Conservation (phyloP, 2,329 filamentous ascomycete genomes). For the Boeremia lycopersici region DNA sequence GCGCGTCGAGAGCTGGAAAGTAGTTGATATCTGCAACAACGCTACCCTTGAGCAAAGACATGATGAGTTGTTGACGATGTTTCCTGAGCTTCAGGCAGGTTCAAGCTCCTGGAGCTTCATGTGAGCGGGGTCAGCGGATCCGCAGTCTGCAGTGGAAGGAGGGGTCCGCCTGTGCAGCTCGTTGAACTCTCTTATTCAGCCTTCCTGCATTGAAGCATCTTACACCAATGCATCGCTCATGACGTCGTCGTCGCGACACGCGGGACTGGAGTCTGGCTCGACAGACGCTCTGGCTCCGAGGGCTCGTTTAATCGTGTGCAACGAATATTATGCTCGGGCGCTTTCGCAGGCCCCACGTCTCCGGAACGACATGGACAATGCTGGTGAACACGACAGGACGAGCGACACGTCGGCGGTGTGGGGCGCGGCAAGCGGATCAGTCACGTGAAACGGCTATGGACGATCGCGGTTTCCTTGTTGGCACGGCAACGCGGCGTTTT, state of each 20-base stretch:
- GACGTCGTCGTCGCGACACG: not conserved
- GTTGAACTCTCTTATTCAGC: not conserved
- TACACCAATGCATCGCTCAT: not conserved
- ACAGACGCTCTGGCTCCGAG: too few relatives aligned
- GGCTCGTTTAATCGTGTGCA: not conserved
- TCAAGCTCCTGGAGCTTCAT: not conserved
- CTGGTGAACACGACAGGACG: not conserved
- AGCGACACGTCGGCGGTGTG: conserved; percentile 4
- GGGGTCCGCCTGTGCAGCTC: not conserved
- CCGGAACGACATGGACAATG: not conserved
- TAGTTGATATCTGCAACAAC: conserved; percentile 30
- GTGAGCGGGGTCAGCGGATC: conserved; percentile 7
- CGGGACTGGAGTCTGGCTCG: not conserved
- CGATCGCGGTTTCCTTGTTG: conserved; percentile 1
- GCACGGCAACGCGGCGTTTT: conserved; percentile 11
- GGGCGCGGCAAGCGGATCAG: not conserved
- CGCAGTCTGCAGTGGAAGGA: not conserved
- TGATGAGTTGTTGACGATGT: not conserved
- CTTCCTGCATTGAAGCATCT: not conserved
- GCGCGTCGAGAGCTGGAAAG: conserved; percentile 18
- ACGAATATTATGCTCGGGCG: not conserved
- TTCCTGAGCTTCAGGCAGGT: not conserved
- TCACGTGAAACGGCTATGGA: conserved; percentile 5
- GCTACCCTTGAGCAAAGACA: not conserved
- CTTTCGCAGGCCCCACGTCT: not conserved